These are phyloP conservation scores for Hirschioporus abietinus DNA, from an alignment of 768 basidiomycete species.

Conservation along the genomic window DNA sequence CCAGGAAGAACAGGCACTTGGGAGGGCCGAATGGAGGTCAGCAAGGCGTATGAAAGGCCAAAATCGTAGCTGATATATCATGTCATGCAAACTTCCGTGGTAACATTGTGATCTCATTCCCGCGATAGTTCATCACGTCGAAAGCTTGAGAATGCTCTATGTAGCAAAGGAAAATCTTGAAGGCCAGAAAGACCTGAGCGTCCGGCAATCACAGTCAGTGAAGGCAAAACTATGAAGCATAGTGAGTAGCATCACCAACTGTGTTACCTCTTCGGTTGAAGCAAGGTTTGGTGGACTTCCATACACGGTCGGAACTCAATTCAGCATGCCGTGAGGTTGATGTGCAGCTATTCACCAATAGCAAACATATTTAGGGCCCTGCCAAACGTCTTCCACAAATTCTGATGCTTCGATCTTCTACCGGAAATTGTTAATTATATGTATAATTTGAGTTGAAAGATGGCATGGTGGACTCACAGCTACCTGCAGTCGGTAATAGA, in stretches of 20 bases:
- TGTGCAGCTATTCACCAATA: not conserved
- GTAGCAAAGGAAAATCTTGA: not conserved
- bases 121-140: not conserved
- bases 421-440: not conserved
- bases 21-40: no score
- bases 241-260: no score
- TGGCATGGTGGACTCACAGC: not conserved
- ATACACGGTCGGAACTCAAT: not conserved
- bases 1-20: not conserved
- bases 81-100: not conserved
- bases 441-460: not conserved
- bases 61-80: not conserved
- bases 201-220: no score
- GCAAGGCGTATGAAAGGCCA: no score
- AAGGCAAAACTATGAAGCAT: no score
- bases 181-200: not conserved
- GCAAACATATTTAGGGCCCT: not conserved
- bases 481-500: no score
- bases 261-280: not conserved
- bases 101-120: not conserved
- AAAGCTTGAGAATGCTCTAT: not conserved
- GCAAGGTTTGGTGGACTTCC: not conserved
- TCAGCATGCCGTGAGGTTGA: not conserved
- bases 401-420: not conserved
- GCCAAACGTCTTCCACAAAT: not conserved